Percentiles rank a stretch among this genome's conserved stretches.
These are phyloP conservation scores for Chaetothyriales sp. DNA, from an alignment of 2,329 filamentous ascomycete species.

Conservation along the genomic window DNA sequence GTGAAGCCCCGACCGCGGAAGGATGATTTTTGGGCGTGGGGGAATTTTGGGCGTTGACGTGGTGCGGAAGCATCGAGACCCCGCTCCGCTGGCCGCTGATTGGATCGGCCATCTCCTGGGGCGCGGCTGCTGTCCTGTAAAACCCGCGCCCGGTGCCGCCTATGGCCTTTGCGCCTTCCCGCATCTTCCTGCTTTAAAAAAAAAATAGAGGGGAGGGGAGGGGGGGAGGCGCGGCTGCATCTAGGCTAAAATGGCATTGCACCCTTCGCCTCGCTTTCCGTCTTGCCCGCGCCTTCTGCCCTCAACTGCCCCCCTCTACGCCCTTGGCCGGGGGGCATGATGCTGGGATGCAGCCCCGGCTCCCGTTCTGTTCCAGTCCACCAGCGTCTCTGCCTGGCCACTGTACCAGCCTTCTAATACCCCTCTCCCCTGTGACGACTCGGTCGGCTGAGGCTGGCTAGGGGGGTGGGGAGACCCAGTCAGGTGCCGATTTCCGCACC, in stretches of 20 bases:
- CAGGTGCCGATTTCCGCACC: not conserved
- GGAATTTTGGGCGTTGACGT: not conserved
- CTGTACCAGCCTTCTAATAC: not conserved
- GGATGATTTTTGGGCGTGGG: not conserved
- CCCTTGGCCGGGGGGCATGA: not conserved
- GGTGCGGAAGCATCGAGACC: not conserved
- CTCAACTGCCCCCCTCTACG: not conserved
- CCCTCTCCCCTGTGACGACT: not conserved
- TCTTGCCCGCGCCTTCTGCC: not conserved
- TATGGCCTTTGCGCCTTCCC: not conserved
- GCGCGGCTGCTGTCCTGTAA: not conserved
- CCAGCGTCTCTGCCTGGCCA: not conserved
- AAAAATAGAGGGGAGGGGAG: no score
- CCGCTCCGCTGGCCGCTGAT: not conserved
- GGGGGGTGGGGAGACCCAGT: not conserved
- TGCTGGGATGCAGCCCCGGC: not conserved
- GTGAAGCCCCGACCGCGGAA: not conserved
- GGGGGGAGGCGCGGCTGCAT: not conserved
- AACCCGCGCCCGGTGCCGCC: not conserved
- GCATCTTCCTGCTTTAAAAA: not conserved
- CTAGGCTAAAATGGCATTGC: not conserved
- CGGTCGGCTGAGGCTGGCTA: not conserved
- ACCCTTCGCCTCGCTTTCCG: not conserved
- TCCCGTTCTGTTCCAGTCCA: not conserved
- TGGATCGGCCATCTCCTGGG: not conserved